These are phyloP conservation scores for Lyophyllum semitale DNA, from an alignment of 768 basidiomycete species.

Conservation along the genomic window DNA sequence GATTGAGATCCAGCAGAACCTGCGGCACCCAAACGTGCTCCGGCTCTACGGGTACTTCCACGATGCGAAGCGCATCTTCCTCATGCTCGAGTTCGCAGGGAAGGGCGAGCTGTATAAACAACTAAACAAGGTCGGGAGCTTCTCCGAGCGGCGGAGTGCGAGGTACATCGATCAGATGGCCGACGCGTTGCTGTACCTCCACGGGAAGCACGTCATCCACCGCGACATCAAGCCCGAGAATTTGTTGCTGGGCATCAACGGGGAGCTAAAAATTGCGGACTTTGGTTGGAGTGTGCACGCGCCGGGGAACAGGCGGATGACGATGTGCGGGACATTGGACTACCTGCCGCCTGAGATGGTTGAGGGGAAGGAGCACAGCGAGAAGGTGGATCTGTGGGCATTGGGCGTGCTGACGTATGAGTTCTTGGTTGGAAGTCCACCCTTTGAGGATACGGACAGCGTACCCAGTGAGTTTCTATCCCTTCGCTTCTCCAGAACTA, in stretches of 20 bases:
- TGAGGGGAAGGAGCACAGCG: conserved; percentile 84
- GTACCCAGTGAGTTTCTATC: conserved; percentile 58
- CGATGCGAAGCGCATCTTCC: conserved; percentile 95
- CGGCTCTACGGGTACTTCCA: conserved; percentile 98
- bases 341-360: conserved; percentile 99
- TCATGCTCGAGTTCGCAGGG: conserved; percentile 97
- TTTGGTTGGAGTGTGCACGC: conserved; percentile 99
- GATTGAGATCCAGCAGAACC: conserved; percentile 97
- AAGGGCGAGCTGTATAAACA: conserved; percentile 98
- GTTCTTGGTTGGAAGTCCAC: conserved; percentile 78
- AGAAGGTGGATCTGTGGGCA: conserved; percentile 95
- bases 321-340: conserved; percentile 94
- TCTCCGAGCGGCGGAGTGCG: conserved; percentile 85
- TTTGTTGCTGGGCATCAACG: conserved; percentile 88
- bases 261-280: conserved; percentile 97
- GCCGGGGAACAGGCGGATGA: conserved; percentile 84
- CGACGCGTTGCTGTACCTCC: conserved; percentile 90
- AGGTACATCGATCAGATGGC: conserved; percentile 98
- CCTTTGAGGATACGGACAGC: conserved; percentile 84
- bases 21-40: conserved; percentile 92
- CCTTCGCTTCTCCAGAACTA: neutral
- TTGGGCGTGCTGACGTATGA: conserved; percentile 94
- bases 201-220: conserved; percentile 96
- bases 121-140: conserved; percentile 80
- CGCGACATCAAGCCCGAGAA: conserved; percentile 99